A percentile compares a stretch with the other conserved stretches of the same genome.
These are phyloP conservation scores for Fusarium nanum DNA, from an alignment of 2,329 filamentous ascomycete genomes.

Conservation along the genomic window DNA sequence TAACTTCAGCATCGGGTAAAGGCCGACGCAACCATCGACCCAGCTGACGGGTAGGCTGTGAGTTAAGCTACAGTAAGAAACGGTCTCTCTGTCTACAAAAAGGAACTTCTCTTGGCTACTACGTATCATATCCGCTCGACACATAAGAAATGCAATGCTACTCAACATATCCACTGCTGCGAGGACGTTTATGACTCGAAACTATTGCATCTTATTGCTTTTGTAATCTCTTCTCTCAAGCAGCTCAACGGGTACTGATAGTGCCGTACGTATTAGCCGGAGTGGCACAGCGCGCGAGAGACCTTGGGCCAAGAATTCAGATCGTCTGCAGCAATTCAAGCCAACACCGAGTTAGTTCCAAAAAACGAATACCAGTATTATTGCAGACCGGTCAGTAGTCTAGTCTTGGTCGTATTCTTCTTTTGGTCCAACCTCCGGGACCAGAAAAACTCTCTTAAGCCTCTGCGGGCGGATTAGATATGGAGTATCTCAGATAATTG, in stretches of 20 bases:
- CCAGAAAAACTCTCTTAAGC: background rate
- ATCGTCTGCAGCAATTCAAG: slow-evolving; percentile 2
- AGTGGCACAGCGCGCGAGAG: slow-evolving; percentile 18
- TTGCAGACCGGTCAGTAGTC: background rate
- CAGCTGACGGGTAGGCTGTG: slow-evolving; percentile 2
- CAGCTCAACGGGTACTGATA: background rate
- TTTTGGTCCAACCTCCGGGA: background rate
- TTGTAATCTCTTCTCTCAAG: background rate
- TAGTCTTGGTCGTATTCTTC: background rate
- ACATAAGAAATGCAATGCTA: background rate
- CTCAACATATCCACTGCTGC: background rate
- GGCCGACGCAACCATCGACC: slow-evolving; percentile 2
- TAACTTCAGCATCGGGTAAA: slow-evolving; percentile 16
- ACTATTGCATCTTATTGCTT: slow-evolving; percentile 8
- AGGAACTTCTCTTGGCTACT: slow-evolving; percentile 4
- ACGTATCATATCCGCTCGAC: background rate
- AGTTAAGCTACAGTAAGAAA: background rate
- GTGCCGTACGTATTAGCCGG: background rate
- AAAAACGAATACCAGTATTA: background rate
- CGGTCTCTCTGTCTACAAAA: background rate
- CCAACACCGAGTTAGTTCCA: slow-evolving; percentile 6
- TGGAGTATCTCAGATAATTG: background rate
- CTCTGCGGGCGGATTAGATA: background rate
- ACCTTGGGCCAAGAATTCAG: background rate
- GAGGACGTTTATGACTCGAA: slow-evolving; percentile 11